phyloP scores from a whole-genome alignment of 78 protist genomes.

The Trichosphaerium sp. region DNA sequence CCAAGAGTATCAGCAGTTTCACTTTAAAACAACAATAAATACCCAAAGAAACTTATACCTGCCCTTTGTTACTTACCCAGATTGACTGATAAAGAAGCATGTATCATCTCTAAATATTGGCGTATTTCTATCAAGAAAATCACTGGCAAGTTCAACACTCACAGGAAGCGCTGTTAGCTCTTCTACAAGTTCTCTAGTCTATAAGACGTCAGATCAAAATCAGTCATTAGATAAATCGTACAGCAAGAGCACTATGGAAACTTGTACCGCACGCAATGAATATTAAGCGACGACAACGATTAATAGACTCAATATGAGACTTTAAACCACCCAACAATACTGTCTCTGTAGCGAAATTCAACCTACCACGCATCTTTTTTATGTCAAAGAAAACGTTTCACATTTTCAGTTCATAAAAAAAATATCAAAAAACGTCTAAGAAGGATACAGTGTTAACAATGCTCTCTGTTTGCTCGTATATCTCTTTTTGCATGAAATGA shows the following conservation, averaged over 20 bases:
- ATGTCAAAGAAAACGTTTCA: neutral
- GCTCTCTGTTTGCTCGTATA: conserved; percentile 78
- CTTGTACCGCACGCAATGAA: conserved; percentile 84
- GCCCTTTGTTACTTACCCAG: too few relatives aligned
- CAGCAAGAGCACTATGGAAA: conserved; percentile 48
- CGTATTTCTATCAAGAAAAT: conserved; percentile 50
- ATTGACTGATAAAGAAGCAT: conserved; percentile 34
- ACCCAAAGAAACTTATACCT: conserved; percentile 8
- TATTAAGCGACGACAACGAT: conserved; percentile 50
- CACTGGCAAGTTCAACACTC: conserved; percentile 50
- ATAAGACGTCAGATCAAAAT: neutral
- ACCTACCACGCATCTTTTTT: neutral
- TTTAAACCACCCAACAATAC: conserved; percentile 34
- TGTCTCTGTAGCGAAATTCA: conserved; percentile 19
- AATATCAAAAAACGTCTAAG: too few relatives aligned
- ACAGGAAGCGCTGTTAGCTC: conserved; percentile 46
- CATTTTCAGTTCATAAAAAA: too few relatives aligned
- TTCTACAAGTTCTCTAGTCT: conserved; percentile 22
- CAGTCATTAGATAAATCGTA: conserved; percentile 9
- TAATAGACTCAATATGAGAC: neutral
- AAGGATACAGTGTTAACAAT: conserved; percentile 63
- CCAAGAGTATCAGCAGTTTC: conserved; percentile 88
- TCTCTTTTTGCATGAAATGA: conserved; percentile 88
- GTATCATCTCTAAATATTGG: conserved; percentile 43
- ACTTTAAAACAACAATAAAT: conserved; percentile 47